Evolutionary conservation across 1,284 basidiomycete genomes (phyloP).

Genomic region (Heterobasidion parviporum): DNA sequence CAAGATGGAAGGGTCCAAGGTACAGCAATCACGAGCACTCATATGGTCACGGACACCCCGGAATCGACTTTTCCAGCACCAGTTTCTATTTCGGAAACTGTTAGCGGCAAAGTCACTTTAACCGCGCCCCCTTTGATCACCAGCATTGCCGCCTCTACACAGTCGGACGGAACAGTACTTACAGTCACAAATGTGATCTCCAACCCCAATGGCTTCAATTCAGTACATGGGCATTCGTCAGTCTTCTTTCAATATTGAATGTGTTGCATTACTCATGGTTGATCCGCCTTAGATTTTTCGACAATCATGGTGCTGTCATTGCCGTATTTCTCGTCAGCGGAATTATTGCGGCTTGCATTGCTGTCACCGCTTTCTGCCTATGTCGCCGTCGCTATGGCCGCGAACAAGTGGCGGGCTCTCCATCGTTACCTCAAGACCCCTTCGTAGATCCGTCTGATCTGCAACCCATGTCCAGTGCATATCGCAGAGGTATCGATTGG

Average conservation of each 20-base stretch:
- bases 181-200: conserved; percentile 41
- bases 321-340: conserved; percentile 50
- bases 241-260: not conserved
- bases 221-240: conserved; percentile 16
- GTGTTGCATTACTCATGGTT: not conserved
- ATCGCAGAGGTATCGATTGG: not conserved
- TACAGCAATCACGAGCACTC: conserved; percentile 19
- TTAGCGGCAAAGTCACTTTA: conserved; percentile 26
- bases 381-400: conserved; percentile 31
- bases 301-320: conserved; percentile 44
- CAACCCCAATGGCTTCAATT: conserved; percentile 30
- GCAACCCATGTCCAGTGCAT: conserved; percentile 3
- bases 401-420: conserved; percentile 25
- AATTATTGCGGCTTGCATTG: conserved; percentile 28
- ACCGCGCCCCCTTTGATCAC: conserved; percentile 38
- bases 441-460: conserved; percentile 19
- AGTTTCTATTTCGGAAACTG: conserved; percentile 31
- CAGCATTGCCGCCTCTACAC: conserved; percentile 33
- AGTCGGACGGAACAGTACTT: conserved; percentile 30
- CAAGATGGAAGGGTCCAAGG: not conserved
- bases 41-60: conserved; percentile 35
- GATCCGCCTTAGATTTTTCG: conserved; percentile 35
- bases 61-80: conserved; percentile 35
- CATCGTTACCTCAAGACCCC: conserved; percentile 21
- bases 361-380: conserved; percentile 26